These are phyloP conservation scores for Trichoderma erinaceum DNA, from an alignment of 495 filamentous ascomycete genomes.

Conservation along the genomic window DNA sequence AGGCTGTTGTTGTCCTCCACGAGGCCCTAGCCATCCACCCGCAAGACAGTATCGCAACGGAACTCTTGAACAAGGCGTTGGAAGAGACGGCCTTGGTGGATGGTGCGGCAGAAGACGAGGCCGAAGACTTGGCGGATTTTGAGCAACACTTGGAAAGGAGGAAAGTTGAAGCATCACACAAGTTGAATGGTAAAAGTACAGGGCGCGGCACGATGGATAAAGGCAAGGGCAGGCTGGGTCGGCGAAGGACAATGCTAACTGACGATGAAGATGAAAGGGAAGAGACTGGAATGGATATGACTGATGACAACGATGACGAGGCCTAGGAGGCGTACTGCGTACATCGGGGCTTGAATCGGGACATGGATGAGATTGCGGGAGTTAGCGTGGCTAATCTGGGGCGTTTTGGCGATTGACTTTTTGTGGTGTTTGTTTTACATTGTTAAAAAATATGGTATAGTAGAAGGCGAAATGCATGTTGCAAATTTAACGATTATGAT, in stretches of 20 bases:
- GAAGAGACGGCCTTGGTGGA: slow-evolving; percentile 56
- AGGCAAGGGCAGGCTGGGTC: slow-evolving; percentile 17
- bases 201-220: neutral
- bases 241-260: slow-evolving; percentile 3
- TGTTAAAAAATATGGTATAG: neutral
- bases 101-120: slow-evolving; percentile 17
- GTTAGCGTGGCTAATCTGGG: slow-evolving; percentile 10
- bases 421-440: neutral
- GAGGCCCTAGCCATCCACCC: slow-evolving; percentile 66
- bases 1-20: slow-evolving; percentile 62
- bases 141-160: slow-evolving; percentile 15
- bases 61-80: slow-evolving; percentile 65
- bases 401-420: slow-evolving; percentile 6
- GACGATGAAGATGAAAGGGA: slow-evolving; percentile 3
- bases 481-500: no score
- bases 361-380: slow-evolving; percentile 3
- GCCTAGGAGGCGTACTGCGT: slow-evolving; percentile 3
- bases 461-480: no score
- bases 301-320: slow-evolving; percentile 19
- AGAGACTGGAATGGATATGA: slow-evolving; percentile 19
- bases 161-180: slow-evolving; percentile 12
- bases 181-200: neutral
- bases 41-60: slow-evolving; percentile 68
- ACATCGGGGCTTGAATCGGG: slow-evolving; percentile 1
- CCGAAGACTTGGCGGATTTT: slow-evolving; percentile 17